phyloP scores from a whole-genome alignment of 768 basidiomycete species.

The Tulasnella sp. region DNA sequence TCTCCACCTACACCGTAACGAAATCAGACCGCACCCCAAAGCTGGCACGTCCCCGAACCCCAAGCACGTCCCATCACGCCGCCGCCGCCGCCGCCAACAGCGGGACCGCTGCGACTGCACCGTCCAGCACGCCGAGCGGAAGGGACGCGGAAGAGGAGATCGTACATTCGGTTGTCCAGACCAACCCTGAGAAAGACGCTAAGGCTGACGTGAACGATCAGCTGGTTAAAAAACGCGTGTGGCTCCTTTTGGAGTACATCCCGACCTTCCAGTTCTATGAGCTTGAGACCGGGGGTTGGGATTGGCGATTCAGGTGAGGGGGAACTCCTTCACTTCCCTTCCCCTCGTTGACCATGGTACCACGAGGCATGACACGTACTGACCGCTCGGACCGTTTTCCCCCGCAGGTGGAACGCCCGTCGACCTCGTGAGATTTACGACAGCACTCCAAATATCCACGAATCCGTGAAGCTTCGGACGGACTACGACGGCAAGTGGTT shows the following conservation, averaged over 20 bases:
- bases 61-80: constrained; percentile 20
- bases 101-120: not conserved
- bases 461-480: not conserved
- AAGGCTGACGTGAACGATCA: constrained; percentile 9
- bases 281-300: constrained; percentile 23
- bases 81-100: constrained; percentile 16
- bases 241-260: constrained; percentile 35
- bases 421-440: constrained; percentile 23
- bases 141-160: not conserved
- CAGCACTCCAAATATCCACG: constrained; percentile 3
- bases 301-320: constrained; percentile 19
- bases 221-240: constrained; percentile 4
- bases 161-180: not conserved
- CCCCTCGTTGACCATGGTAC: too few relatives aligned
- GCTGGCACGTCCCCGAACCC: not conserved
- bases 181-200: not conserved
- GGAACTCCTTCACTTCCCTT: too few relatives aligned
- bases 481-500: not conserved
- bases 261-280: constrained; percentile 25
- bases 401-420: constrained; percentile 3
- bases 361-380: not conserved
- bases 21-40: not conserved
- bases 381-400: too few relatives aligned
- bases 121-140: not conserved
- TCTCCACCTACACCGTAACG: constrained; percentile 2